A percentile compares a stretch with the other conserved stretches of the same genome.
phyloP scores from a whole-genome alignment of 164 flowering plant species.

The Tinospora cordifolia region DNA sequence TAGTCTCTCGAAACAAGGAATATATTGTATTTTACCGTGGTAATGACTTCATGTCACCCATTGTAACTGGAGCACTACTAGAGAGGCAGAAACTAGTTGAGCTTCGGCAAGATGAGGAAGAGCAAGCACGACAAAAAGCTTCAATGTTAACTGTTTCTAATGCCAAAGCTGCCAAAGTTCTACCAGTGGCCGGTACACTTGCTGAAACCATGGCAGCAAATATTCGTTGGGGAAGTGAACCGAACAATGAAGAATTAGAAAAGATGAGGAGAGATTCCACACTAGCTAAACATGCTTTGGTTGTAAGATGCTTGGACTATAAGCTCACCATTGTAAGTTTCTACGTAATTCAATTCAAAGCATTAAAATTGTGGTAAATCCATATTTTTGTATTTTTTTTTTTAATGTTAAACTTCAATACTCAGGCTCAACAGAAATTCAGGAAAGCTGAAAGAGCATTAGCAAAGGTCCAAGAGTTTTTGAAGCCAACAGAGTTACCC shows the following conservation, averaged over 20 bases:
- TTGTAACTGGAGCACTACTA: constrained; percentile 35
- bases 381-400: neutral
- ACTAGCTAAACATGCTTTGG: constrained; percentile 48
- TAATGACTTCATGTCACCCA: constrained; percentile 79
- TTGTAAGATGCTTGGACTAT: constrained; percentile 50
- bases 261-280: constrained; percentile 58
- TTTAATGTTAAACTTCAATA: neutral
- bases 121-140: constrained; percentile 49
- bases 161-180: constrained; percentile 29
- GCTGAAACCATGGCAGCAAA: constrained; percentile 76
- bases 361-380: neutral
- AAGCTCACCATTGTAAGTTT: constrained; percentile 59
- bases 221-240: constrained; percentile 65
- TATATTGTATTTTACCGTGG: constrained; percentile 89
- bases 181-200: constrained; percentile 82
- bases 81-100: constrained; percentile 47
- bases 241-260: constrained; percentile 43
- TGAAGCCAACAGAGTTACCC: constrained; percentile 65
- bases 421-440: constrained; percentile 62
- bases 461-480: constrained; percentile 50
- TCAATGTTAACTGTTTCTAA: constrained; percentile 28
- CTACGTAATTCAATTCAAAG: constrained; percentile 4
- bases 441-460: constrained; percentile 64
- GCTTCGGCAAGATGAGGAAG: constrained; percentile 64
- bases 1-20: constrained; percentile 82